Percentiles rank a stretch among this genome's conserved stretches.
Conservation (phyloP, 768 basidiomycete genomes). For the Rhodotorula graminis region DNA sequence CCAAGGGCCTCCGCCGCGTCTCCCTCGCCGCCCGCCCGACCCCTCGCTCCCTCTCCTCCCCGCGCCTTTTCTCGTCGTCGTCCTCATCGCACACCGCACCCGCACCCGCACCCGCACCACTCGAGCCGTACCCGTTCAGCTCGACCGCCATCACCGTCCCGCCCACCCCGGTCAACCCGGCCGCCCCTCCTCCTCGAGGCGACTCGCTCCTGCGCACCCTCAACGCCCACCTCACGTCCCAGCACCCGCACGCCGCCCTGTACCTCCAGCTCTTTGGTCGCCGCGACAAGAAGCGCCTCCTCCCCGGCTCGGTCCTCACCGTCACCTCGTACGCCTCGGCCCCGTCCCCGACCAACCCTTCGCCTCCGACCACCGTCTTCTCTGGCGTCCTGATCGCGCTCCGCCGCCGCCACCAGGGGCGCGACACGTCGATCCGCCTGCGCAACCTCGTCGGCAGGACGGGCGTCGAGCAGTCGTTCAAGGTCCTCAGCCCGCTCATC, state of each 20-base stretch:
- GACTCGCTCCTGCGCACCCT: constrained; percentile 35
- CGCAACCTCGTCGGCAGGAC: constrained; percentile 86
- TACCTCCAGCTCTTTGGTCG: constrained; percentile 62
- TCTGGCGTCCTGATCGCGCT: constrained; percentile 82
- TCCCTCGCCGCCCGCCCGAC: background rate
- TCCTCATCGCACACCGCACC: background rate
- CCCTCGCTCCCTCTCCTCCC: background rate
- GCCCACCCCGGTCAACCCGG: background rate
- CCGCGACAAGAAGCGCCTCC: constrained; percentile 62
- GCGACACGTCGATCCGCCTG: constrained; percentile 79
- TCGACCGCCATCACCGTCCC: constrained; percentile 9
- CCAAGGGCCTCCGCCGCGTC: background rate
- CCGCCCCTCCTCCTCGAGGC: background rate
- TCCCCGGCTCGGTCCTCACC: constrained; percentile 79
- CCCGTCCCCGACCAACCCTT: constrained; percentile 49
- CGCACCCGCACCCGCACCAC: background rate
- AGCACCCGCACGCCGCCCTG: constrained; percentile 4
- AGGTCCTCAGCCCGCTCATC: constrained; percentile 75
- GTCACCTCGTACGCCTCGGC: constrained; percentile 73
- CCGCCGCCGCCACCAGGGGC: constrained; percentile 63
- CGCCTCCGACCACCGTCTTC: constrained; percentile 52
- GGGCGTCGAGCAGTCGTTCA: constrained; percentile 90
- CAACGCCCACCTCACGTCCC: constrained; percentile 32
- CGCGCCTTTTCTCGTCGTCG: background rate
- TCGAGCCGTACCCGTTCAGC: constrained; percentile 25